Evolutionary conservation across 176 grass and related monocot genomes (phyloP), one percentile per base, ranked within the genome.

Genomic region (Cenchrus purpureus): DNA sequence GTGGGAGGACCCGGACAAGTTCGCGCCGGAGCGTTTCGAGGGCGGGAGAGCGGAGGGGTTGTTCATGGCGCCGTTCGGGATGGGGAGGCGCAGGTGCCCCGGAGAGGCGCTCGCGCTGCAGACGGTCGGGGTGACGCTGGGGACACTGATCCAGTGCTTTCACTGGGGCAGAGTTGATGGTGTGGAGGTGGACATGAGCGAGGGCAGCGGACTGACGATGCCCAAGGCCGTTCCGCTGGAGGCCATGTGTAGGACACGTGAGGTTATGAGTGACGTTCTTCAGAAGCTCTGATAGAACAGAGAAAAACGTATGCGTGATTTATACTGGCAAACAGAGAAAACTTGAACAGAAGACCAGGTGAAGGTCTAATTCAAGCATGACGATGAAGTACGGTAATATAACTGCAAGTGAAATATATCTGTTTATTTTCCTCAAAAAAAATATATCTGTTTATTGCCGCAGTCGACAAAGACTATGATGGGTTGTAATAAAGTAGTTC

Each of bases 1-100:
- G 12, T 93, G 88, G 88, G 48, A 45, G 11, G 37, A 83, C 4
- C 86, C 91, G 0, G 1, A 0, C 1, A 4, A 59, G 32, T 96
- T 96, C 82, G 77, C 1, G 78, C 91, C 89, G n/a, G 89, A 90
- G 51, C 76, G 91, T 16, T 93, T 93, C 62, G 48, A 85, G 58
- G 61, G 7, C 0, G 91, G 77, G 0, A 16, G n/a, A 1, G 77
- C 65, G 2, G 67, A 77, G 0, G 76, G 54, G 15, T 7, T 17
- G 48, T 32, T 79, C 25, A 54, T 68, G 86, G 48, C 89, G 12
- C 90, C 90, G 0, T 95, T 95, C 20, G 91, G 93, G n/a, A 83
- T 72, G 53, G 93, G 90, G 7, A 80, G 93, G 34, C 81, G 85
- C 7, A 80, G 20, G 79, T 95, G 93, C 29, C 93, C 88, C 0